Evolutionary conservation across 768 basidiomycete genomes (phyloP).

Genomic region (Hypholoma sublateritium): DNA sequence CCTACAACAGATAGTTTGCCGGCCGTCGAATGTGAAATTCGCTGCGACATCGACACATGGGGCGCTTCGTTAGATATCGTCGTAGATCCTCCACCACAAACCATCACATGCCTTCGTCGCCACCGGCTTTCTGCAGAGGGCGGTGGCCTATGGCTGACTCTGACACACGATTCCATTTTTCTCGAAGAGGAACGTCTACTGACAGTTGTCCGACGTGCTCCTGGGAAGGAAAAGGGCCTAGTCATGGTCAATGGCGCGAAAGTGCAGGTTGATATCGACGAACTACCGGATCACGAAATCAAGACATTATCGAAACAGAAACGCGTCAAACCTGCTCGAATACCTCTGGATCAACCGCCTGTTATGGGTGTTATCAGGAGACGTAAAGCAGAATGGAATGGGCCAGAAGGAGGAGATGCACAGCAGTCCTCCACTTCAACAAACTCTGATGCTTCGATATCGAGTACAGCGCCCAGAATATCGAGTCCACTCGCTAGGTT

Average conservation of each 20-base stretch:
- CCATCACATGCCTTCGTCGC: conserved; percentile 78
- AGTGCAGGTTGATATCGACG: conserved; percentile 83
- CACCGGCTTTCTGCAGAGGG: conserved; percentile 86
- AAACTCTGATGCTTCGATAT: conserved; percentile 22
- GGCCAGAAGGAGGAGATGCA: conserved; percentile 19
- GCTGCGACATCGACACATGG: conserved; percentile 93
- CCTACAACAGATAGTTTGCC: conserved; percentile 31
- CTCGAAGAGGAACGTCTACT: conserved; percentile 75
- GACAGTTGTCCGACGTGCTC: conserved; percentile 73
- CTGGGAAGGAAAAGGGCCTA: conserved; percentile 74
- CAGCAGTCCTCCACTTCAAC: conserved; percentile 6
- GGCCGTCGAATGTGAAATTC: conserved; percentile 83
- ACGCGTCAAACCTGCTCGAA: conserved; percentile 78
- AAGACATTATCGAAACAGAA: conserved; percentile 82
- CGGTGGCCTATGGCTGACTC: conserved; percentile 91
- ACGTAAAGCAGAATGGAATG: conserved; percentile 73
- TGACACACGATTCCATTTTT: conserved; percentile 82
- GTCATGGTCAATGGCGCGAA: conserved; percentile 91
- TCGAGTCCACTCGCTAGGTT: conserved; percentile 72
- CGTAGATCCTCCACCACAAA: conserved; percentile 88
- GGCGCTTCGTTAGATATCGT: conserved; percentile 80
- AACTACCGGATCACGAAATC: conserved; percentile 83
- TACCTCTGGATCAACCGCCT: conserved; percentile 92
- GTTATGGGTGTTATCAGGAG: conserved; percentile 71
- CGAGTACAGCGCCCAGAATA: conserved; percentile 62